phyloP scores from a whole-genome alignment of 495 filamentous ascomycete genomes.

The Evansstolkia leycettana region DNA sequence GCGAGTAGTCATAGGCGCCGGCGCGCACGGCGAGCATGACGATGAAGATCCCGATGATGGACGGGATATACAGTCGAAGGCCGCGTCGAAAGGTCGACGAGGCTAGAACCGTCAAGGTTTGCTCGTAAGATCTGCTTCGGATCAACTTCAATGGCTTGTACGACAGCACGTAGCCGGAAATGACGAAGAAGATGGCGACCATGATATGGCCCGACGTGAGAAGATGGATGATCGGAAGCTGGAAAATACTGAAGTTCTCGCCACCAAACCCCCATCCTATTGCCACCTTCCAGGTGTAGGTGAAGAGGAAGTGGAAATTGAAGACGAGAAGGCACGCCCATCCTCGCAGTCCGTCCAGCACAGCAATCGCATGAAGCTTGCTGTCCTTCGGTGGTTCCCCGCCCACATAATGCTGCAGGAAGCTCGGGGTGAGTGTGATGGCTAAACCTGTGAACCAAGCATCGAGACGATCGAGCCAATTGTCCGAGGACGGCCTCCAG shows the following conservation, averaged over 20 bases:
- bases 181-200: conserved; percentile 65
- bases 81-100: conserved; percentile 54
- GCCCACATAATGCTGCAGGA: conserved; percentile 27
- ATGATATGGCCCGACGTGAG: conserved; percentile 54
- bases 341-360: conserved; percentile 38
- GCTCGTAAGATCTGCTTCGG: conserved; percentile 38
- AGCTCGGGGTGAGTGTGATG: conserved; percentile 28
- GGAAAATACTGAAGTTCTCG: conserved; percentile 42
- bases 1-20: conserved; percentile 36
- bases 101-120: conserved; percentile 34
- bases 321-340: conserved; percentile 41
- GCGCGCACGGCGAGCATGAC: conserved; percentile 41
- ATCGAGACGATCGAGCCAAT: conserved; percentile 20
- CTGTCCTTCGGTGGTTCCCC: conserved; percentile 15
- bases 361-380: conserved; percentile 32
- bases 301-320: conserved; percentile 41
- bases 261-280: conserved; percentile 36
- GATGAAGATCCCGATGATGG: conserved; percentile 41
- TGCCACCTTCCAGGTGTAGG: conserved; percentile 35
- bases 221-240: conserved; percentile 52
- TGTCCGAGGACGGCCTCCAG: conserved; percentile 11
- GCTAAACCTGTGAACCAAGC: conserved; percentile 17
- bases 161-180: conserved; percentile 57
- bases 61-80: conserved; percentile 51
- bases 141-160: conserved; percentile 51